Evolutionary conservation across 2,329 filamentous ascomycete species (phyloP).

Genomic region (Tetracladium maxilliforme): DNA sequence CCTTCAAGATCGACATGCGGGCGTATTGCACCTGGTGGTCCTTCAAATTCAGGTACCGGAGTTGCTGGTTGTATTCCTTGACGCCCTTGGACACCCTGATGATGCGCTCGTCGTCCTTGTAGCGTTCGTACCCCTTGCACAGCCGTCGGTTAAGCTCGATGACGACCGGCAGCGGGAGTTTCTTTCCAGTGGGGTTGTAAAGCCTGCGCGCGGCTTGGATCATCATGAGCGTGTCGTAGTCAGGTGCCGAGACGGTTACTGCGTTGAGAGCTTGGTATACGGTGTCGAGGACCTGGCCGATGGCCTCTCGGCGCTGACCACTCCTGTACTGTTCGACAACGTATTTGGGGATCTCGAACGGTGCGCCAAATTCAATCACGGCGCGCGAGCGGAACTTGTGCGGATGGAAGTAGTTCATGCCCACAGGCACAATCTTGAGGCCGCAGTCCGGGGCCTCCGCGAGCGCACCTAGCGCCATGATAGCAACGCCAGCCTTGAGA

Average conservation of each 20-base stretch:
- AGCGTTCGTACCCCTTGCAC: slow-evolving; percentile 80
- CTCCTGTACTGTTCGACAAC: slow-evolving; percentile 74
- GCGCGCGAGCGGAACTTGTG: slow-evolving; percentile 96
- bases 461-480: slow-evolving; percentile 89
- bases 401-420: slow-evolving; percentile 99
- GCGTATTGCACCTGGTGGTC: slow-evolving; percentile 94
- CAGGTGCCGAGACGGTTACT: slow-evolving; percentile 82
- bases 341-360: slow-evolving; percentile 71
- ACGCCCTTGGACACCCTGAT: slow-evolving; percentile 61
- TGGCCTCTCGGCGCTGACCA: slow-evolving; percentile 74
- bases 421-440: slow-evolving; percentile 87
- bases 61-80: slow-evolving; percentile 71
- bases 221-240: slow-evolving; percentile 93
- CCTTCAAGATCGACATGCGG: slow-evolving; percentile 62
- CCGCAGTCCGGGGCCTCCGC: slow-evolving; percentile 76
- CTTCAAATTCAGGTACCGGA: slow-evolving; percentile 73
- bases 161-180: slow-evolving; percentile 79
- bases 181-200: slow-evolving; percentile 90
- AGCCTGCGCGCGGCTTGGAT: slow-evolving; percentile 88
- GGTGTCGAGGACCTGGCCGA: slow-evolving; percentile 70
- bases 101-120: slow-evolving; percentile 82
- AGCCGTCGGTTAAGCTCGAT: slow-evolving; percentile 88
- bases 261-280: slow-evolving; percentile 75
- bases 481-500: slow-evolving; percentile 89
- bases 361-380: slow-evolving; percentile 86